Base-by-base conservation (phyloP, 2,329 filamentous ascomycete species). In the Alternaria angustiovoidea region DNA sequence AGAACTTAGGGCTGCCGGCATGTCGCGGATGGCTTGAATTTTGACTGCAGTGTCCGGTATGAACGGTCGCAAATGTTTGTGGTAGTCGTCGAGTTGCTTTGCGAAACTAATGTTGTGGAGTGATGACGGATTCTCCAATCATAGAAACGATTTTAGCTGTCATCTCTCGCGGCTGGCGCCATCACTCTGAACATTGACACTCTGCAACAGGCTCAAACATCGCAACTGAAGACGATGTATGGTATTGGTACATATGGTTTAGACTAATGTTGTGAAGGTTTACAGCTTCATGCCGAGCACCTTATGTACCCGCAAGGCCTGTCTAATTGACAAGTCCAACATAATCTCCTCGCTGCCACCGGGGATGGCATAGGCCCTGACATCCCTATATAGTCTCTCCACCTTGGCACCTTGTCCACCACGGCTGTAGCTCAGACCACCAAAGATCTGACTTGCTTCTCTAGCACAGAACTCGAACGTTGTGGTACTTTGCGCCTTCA, bases 301-400 rank as follows among this genome's bases (percentile, higher is more conserved):
- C 86, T 97, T 90, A 71, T 93, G 92, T 56, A 99, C 95, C 78
- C 88, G 89, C 84, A 97, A 79, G 64, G 90, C 91, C 85, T 97
- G 94, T 71, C 94, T 86, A 79, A 99, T 96, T 81, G 92, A 96
- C 75, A 99, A 81, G 79, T 99, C 95, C 68, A 98, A 83, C 95
- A 99, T 99, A 68, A 99, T 99, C 86, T 99, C 95, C 83, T 99
- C 94, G 68, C 89, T 93, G 24, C 95, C 95, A 73, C 95, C 95
- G 3, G 95, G 95, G 70, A 99, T 85, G 26, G 95, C 94, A 79
- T 99, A 98, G 0, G 95, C 95, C 70, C 95, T 87, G 16, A 98
- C 95, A 79, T 99, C 95, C 64, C 95, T 87, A 81, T 98, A 98
- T 72, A 99, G 82, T 61, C 95, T 84, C 87, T 99, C 95, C 53